Evolutionary conservation across 495 filamentous ascomycete genomes (phyloP), one percentile per base, ranked within the genome.

Genomic region (Aspergillus sparsus): DNA sequence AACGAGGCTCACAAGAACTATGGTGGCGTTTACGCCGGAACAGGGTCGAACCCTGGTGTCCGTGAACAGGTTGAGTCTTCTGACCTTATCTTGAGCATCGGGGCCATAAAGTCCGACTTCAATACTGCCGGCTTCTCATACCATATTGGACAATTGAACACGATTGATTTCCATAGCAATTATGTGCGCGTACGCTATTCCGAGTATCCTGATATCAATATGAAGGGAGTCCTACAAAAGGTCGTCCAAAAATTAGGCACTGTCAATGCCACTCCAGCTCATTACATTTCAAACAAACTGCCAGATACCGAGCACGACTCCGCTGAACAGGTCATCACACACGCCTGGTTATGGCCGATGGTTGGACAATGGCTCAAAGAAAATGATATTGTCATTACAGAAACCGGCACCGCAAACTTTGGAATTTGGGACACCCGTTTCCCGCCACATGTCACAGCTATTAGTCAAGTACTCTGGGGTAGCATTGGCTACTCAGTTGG

Each of bases 111-210:
- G 73, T 91, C 86, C 62, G 93, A 97, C 67, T 96, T 96, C 79
- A 96, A 97, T 72, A 94, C 92, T 12, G 78, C 88, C 10, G 93
- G 93, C 13, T 96, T 97, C 78, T 89, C 89, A 7, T 96, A 95
- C 67, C 86, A 83, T 58, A 85, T 91, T 39, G 87, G 88, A 10
- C 89, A 91, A 71, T 82, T 92, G 49, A 89, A 88, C 58, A 90
- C 89, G 12, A 92, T 97, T 64, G 92, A 96, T 68, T 89, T 97
- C 68, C 91, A 96, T 74, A 92, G 87, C 73, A 85, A 79, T 49
- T 85, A 85, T 68, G 87, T 88, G 68, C 82, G 79, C 32, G 90
- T 94, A 15, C 80, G 88, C 18, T 92, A 91, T 69, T 90, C 89
- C 1, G 87, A 90, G 67, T 97, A 95, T 65, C 91, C 93, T 0